These are phyloP conservation scores for Adansonia madagascariensis DNA, from an alignment of 441 rosid species.

Conservation along the genomic window DNA sequence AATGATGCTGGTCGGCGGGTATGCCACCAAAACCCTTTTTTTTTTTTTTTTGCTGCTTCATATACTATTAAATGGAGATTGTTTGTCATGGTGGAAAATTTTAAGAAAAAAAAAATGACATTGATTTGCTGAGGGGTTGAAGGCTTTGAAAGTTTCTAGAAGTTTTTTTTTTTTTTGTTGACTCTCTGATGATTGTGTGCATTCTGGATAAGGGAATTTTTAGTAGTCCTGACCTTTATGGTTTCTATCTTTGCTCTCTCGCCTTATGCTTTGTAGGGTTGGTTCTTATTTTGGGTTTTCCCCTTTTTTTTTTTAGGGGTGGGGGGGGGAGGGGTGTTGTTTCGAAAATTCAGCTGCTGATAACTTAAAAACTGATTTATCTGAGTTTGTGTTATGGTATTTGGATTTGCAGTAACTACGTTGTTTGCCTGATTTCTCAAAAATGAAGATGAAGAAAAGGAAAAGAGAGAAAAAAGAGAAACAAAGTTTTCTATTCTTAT, in stretches of 20 bases:
- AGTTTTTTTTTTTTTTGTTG: not conserved
- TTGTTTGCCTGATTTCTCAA: not conserved
- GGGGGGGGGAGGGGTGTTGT: not conserved
- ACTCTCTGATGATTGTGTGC: not conserved
- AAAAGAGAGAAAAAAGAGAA: not conserved
- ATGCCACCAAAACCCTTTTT: constrained; percentile 20
- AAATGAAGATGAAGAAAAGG: not conserved
- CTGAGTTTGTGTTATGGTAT: not conserved
- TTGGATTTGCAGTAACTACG: not conserved
- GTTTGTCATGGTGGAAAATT: not conserved
- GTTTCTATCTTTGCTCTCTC: not conserved
- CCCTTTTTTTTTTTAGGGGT: not conserved
- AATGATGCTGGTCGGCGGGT: constrained; percentile 59
- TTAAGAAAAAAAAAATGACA: not conserved
- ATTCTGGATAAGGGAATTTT: not conserved
- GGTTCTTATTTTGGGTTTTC: not conserved
- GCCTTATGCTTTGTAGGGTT: not conserved
- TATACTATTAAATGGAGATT: not conserved
- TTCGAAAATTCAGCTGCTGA: constrained; percentile 10
- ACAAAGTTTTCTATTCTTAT: not conserved
- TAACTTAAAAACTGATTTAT: not conserved
- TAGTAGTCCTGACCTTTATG: not conserved
- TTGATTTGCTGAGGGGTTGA: not conserved
- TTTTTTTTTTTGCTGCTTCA: not conserved
- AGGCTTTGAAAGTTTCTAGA: not conserved